Percentiles rank a stretch among this genome's conserved stretches.
These are phyloP conservation scores for Alternaria consortialis DNA, from an alignment of 2,329 filamentous ascomycete genomes.

Conservation along the genomic window DNA sequence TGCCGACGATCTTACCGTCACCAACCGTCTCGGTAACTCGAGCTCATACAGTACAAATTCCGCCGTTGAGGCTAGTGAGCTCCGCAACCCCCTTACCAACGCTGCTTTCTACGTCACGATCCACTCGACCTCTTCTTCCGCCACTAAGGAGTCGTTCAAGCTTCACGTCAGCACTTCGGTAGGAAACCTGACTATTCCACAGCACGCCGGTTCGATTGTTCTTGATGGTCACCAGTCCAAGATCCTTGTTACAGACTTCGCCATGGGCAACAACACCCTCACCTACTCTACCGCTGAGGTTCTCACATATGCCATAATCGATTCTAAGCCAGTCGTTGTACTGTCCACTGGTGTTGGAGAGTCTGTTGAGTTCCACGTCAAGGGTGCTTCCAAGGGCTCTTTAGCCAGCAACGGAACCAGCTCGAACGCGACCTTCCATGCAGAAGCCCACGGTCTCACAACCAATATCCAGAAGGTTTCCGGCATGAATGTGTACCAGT, in stretches of 20 bases:
- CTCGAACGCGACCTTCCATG: slow-evolving; percentile 55
- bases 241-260: slow-evolving; percentile 68
- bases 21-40: slow-evolving; percentile 60
- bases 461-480: slow-evolving; percentile 42
- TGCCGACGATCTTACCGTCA: slow-evolving; percentile 65
- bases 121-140: slow-evolving; percentile 63
- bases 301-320: slow-evolving; percentile 55
- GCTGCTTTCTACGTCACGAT: slow-evolving; percentile 68
- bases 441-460: slow-evolving; percentile 49
- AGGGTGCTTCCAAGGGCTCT: slow-evolving; percentile 49
- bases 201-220: slow-evolving; percentile 58
- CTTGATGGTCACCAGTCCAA: slow-evolving; percentile 70
- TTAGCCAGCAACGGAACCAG: slow-evolving; percentile 53
- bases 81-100: slow-evolving; percentile 67
- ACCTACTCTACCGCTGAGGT: slow-evolving; percentile 64
- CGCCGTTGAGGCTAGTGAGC: slow-evolving; percentile 63
- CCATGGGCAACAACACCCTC: slow-evolving; percentile 62
- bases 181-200: slow-evolving; percentile 64
- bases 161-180: slow-evolving; percentile 65
- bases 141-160: slow-evolving; percentile 62
- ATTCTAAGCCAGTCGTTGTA: slow-evolving; percentile 50
- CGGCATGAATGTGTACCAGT: slow-evolving; percentile 48
- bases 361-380: slow-evolving; percentile 53
- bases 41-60: slow-evolving; percentile 62
- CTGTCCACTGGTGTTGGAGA: slow-evolving; percentile 53